Conservation (phyloP, 2,329 filamentous ascomycete genomes). For the Microcyclospora tardicrescens region DNA sequence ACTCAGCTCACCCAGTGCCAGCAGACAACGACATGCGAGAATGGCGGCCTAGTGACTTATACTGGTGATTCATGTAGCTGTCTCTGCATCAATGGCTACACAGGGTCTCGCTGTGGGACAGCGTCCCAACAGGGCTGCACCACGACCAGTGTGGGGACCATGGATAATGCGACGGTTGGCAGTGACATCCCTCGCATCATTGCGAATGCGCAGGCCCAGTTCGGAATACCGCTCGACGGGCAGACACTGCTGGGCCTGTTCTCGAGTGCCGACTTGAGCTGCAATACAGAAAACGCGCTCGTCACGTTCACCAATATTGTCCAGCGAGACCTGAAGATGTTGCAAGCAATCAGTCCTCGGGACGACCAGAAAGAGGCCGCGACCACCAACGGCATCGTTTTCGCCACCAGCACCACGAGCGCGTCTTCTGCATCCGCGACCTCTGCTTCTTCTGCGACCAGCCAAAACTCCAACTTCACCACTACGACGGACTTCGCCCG, state of each 20-base stretch:
- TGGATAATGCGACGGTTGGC: conserved; percentile 65
- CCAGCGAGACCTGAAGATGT: background rate
- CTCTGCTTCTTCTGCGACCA: conserved; percentile 5
- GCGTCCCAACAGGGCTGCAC: conserved; percentile 43
- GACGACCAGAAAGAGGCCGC: conserved; percentile 11
- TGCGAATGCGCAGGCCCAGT: conserved; percentile 50
- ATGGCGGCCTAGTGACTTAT: conserved; percentile 64
- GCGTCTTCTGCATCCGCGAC: conserved; percentile 8
- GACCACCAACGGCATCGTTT: conserved; percentile 23
- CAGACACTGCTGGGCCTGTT: conserved; percentile 62
- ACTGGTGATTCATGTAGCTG: conserved; percentile 56
- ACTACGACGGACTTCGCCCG: conserved; percentile 32
- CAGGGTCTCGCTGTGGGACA: conserved; percentile 45
- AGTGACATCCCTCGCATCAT: conserved; percentile 65
- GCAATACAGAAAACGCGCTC: conserved; percentile 72
- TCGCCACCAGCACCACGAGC: conserved; percentile 9
- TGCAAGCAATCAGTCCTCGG: too few species aligned
- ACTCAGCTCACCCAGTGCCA: conserved; percentile 42
- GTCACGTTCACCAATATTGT: conserved; percentile 56
- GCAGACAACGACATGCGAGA: conserved; percentile 52
- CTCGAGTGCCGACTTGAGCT: conserved; percentile 62
- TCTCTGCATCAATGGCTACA: conserved; percentile 81
- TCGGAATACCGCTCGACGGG: conserved; percentile 60
- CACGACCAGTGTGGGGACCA: conserved; percentile 34
- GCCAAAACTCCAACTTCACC: conserved; percentile 4